Evolutionary conservation across 2,329 filamentous ascomycete species (phyloP), one percentile per base, ranked within the genome.

Genomic region (Penicillium corylophilum): DNA sequence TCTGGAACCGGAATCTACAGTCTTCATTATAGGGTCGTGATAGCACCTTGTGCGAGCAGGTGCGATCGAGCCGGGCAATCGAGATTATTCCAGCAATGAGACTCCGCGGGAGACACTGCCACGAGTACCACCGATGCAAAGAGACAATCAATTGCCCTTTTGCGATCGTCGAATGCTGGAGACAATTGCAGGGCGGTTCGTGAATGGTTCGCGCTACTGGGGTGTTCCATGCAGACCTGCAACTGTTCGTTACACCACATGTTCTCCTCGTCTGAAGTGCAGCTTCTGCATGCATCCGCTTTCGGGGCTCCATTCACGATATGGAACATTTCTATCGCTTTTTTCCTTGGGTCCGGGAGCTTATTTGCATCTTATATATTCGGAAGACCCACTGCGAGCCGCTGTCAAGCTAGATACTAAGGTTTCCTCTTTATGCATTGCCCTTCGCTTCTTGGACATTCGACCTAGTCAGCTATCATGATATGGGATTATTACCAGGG

Each of bases 401-500:
- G 7, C 26, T 28, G 26, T 28, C 26, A 10, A 28, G 26, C 12
- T 28, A 10, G 26, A 3, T 31, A 15, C 13, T 3, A 31, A 5
- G 29, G 22, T 40, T 9, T 40, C 44, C 12, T 23, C n/a, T 28
- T 42, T 24, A 40, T 47, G 39, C 44, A 55, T 29, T 36, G 51
- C 10, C 44, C 46, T 40, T 54, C 48, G 23, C 48, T 51, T 38
- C 35, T 28, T 23, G n/a, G 20, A 15, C 29, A 4, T 31, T 31
- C 29, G 12, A n/a, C 4, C 13, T 31, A 15, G 29, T 15, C 29
- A 13, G 12, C 15, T 48, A 55, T 13, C 22, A 62, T 61, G 60
- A 46, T 64, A 44, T 64, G 61, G 62, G 53, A 64, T 0, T 61
- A 61, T 18, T 64, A 63, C 48, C 31, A 59, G 24, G 60, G 46